Evolutionary conservation across 2,329 filamentous ascomycete species (phyloP).

Genomic region (Fusarium palustre): DNA sequence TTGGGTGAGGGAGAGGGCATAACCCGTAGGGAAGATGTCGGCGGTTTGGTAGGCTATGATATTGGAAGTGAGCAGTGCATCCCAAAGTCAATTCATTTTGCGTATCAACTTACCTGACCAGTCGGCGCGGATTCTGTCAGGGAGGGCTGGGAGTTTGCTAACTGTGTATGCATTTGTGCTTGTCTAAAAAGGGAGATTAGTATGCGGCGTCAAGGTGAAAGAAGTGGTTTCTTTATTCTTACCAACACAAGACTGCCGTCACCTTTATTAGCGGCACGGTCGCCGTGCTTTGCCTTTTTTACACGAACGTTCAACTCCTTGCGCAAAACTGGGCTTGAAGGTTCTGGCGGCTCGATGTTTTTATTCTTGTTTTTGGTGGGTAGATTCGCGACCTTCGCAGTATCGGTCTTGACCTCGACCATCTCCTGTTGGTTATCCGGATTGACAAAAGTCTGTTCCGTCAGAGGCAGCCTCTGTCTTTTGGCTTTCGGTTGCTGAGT

Average conservation of each 20-base stretch:
- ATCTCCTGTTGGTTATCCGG: slow-evolving; percentile 65
- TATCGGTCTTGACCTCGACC: slow-evolving; percentile 66
- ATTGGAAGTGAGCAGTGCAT: slow-evolving; percentile 31
- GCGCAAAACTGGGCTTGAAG: slow-evolving; percentile 53
- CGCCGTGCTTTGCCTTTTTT: slow-evolving; percentile 72
- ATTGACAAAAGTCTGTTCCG: slow-evolving; percentile 67
- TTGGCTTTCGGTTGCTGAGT: slow-evolving; percentile 72
- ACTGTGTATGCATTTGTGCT: slow-evolving; percentile 88
- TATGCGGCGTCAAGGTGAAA: slow-evolving; percentile 30
- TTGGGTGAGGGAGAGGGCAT: slow-evolving; percentile 83
- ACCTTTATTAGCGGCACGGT: slow-evolving; percentile 71
- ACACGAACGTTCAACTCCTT: slow-evolving; percentile 70
- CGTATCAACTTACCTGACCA: slow-evolving; percentile 68
- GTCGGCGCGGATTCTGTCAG: slow-evolving; percentile 78
- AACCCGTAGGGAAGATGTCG: slow-evolving; percentile 74
- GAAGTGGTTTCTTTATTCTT: slow-evolving; percentile 44
- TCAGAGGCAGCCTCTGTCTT: slow-evolving; percentile 68
- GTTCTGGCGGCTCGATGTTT: slow-evolving; percentile 61
- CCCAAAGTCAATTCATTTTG: neutral
- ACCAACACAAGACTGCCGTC: slow-evolving; percentile 76
- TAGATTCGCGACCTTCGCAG: slow-evolving; percentile 61
- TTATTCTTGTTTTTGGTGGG: slow-evolving; percentile 56
- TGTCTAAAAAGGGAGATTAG: slow-evolving; percentile 65
- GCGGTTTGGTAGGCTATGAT: slow-evolving; percentile 71
- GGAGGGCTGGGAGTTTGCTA: slow-evolving; percentile 84